Evolutionary conservation across 345 rosid genomes (phyloP), one percentile per base, ranked within the genome.

Genomic region (Lepidium didymum): DNA sequence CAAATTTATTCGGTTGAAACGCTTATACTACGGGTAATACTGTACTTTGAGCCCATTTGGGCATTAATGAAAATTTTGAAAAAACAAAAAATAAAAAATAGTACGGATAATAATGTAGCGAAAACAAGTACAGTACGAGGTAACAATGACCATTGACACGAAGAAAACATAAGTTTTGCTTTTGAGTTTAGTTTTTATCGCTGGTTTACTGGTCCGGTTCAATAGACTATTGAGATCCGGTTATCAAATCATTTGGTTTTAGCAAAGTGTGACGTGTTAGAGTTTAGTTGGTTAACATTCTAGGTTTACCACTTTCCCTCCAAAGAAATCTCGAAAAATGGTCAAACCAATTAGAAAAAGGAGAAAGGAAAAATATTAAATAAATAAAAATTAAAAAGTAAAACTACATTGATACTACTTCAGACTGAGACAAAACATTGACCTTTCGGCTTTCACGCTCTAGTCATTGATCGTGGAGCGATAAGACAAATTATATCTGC

Each of bases 221-320:
- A 29, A 29, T 29, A 29, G 7, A 29, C 33, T 29, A 29, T 29
- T 5, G 33, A 29, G 33, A 29, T 29, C 33, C 33, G 33, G 33
- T 29, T 29, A 16, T 16, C 1, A 18, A 45, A 45, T 45, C 50
- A 2, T 45, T 4, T 10, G 9, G 9, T 8, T 2, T 2, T 4
- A 16, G 23, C 25, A 23, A 21, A 8, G 10, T 25, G 8, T 49
- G 74, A 50, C 13, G 21, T 69, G 59, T 60, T 43, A 5, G 8
- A 3, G 0, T 13, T 1, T 27, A 45, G 35, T 69, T 60, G 53
- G 61, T 19, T 29, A 23, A 38, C 15, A 47, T 2, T 3, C 37
- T 8, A 36, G 31, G 52, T 56, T 47, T 35, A 11, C n/a, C 64
- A 68, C 6, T 59, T 69, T 69, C 59, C 66, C 66, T 69, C 69